Evolutionary conservation across 306 rosid species (phyloP).

Genomic region (Citrullus colocynthis): DNA sequence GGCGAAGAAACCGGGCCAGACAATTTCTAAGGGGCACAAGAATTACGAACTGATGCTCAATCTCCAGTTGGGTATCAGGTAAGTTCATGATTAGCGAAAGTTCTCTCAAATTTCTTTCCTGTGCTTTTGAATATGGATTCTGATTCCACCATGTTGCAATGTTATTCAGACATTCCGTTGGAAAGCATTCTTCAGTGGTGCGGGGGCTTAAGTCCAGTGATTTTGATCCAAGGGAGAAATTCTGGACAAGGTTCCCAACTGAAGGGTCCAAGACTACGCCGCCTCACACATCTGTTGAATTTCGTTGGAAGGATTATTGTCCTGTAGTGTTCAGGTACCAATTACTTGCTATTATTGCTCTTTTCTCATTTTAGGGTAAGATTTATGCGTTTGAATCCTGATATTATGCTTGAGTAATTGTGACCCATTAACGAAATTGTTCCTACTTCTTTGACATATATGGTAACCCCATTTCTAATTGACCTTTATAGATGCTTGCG

Average conservation of each 20-base stretch:
- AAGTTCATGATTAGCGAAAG: background rate
- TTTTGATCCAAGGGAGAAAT: slow-evolving; percentile 83
- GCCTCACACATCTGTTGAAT: slow-evolving; percentile 73
- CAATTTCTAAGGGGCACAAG: slow-evolving; percentile 78
- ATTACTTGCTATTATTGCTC: background rate
- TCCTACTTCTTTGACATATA: background rate
- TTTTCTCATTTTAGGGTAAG: background rate
- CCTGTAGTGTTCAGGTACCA: slow-evolving; percentile 85
- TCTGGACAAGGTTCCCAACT: slow-evolving; percentile 87
- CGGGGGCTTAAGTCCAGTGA: slow-evolving; percentile 42
- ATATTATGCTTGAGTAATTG: background rate
- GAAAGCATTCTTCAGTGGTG: slow-evolving; percentile 65
- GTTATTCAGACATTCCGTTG: slow-evolving; percentile 56
- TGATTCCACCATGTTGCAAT: background rate
- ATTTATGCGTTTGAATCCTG: background rate
- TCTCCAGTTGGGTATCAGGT: slow-evolving; percentile 92
- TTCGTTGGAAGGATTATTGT: slow-evolving; percentile 95
- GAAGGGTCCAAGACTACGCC: slow-evolving; percentile 89
- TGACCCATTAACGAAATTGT: background rate
- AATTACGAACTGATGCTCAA: slow-evolving; percentile 90
- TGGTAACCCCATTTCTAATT: background rate
- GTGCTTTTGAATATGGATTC: background rate
- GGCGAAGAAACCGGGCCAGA: slow-evolving; percentile 71
- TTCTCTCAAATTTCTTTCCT: background rate
- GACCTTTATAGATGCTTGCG: slow-evolving; percentile 54